Evolutionary conservation across 495 filamentous ascomycete genomes (phyloP).

Genomic region (Daldinia loculata): DNA sequence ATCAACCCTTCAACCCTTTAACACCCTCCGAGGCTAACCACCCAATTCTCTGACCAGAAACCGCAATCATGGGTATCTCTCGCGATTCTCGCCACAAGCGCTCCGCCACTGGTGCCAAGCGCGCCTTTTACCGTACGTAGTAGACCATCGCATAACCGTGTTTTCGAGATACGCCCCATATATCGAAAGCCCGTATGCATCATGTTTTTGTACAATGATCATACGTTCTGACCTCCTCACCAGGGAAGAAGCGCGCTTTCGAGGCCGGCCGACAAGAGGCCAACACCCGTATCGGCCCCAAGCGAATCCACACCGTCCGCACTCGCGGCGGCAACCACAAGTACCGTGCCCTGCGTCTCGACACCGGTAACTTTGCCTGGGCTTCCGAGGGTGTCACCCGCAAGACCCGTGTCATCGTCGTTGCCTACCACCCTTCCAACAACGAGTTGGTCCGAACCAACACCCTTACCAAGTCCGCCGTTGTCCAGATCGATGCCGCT

Average conservation of each 20-base stretch:
- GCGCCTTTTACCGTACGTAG: slow-evolving; percentile 83
- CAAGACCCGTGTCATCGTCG: slow-evolving; percentile 98
- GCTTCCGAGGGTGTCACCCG: slow-evolving; percentile 95
- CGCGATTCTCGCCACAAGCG: slow-evolving; percentile 99
- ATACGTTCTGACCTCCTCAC: slow-evolving; percentile 70
- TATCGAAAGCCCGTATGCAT: slow-evolving; percentile 66
- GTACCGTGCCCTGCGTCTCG: slow-evolving; percentile 98
- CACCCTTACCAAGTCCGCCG: slow-evolving; percentile 97
- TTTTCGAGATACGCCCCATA: slow-evolving; percentile 32
- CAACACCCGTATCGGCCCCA: slow-evolving; percentile 98
- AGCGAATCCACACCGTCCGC: slow-evolving; percentile 98
- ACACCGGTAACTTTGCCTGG: slow-evolving; percentile 99
- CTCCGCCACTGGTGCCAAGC: slow-evolving; percentile 95
- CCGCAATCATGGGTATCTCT: slow-evolving; percentile 93
- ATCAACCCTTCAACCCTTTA: slow-evolving; percentile 11
- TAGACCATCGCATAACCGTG: slow-evolving; percentile 32
- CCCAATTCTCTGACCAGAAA: slow-evolving; percentile 42
- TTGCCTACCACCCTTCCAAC: slow-evolving; percentile 99
- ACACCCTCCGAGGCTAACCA: slow-evolving; percentile 37
- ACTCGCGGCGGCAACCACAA: slow-evolving; percentile 99
- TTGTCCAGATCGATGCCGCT: slow-evolving; percentile 97
- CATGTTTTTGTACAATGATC: slow-evolving; percentile 45
- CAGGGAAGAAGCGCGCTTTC: slow-evolving; percentile 91
- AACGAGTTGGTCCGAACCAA: slow-evolving; percentile 99
- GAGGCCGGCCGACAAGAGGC: slow-evolving; percentile 99